A percentile compares a stretch with the other conserved stretches of the same genome.
Conservation (phyloP, 192 early-diverging fungal genomes). For the Funneliformis mosseae region DNA sequence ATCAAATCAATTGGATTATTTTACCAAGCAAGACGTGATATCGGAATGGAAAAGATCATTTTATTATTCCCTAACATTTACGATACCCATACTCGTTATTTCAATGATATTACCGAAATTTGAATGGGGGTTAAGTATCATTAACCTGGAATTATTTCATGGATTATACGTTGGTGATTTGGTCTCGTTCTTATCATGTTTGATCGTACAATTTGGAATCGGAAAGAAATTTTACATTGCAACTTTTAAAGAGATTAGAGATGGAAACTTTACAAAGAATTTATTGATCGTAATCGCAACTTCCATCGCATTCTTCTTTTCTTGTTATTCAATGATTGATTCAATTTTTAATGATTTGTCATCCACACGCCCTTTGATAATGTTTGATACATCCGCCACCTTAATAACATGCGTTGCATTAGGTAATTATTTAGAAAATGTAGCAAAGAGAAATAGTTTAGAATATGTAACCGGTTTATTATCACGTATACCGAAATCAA, state of each 20-base stretch:
- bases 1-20: constrained; percentile 82
- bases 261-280: constrained; percentile 93
- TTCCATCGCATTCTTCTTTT: constrained; percentile 79
- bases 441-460: constrained; percentile 91
- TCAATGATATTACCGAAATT: constrained; percentile 72
- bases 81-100: constrained; percentile 80
- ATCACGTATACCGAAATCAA: constrained; percentile 76
- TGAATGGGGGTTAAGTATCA: constrained; percentile 30
- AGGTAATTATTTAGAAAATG: constrained; percentile 90
- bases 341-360: constrained; percentile 54
- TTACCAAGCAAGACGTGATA: constrained; percentile 83
- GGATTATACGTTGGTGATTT: constrained; percentile 71
- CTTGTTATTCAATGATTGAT: constrained; percentile 71
- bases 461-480: constrained; percentile 84
- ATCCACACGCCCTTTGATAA: constrained; percentile 69
- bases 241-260: constrained; percentile 75
- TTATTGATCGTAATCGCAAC: constrained; percentile 86
- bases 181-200: constrained; percentile 70
- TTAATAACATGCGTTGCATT: constrained; percentile 91
- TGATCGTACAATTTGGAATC: constrained; percentile 91
- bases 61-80: constrained; percentile 65
- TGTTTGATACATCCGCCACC: constrained; percentile 91
- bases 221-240: constrained; percentile 77
- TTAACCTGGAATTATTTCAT: constrained; percentile 50
- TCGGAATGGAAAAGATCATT: constrained; percentile 74